phyloP scores from a whole-genome alignment of 768 basidiomycete genomes.

The Panus rudis region DNA sequence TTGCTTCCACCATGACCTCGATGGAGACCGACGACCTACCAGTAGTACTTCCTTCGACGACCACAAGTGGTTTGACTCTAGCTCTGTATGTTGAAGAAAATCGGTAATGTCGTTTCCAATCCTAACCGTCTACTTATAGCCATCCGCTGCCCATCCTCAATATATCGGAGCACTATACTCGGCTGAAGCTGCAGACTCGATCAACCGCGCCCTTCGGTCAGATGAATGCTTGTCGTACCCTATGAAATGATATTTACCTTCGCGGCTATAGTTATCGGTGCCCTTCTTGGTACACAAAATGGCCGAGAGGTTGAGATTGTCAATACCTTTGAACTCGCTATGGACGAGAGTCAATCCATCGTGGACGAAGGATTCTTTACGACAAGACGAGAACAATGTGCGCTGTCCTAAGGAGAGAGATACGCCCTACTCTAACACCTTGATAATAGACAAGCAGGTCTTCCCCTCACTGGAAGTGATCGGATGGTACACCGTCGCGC shows the following conservation, averaged over 20 bases:
- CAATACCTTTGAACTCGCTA: slow-evolving; percentile 89
- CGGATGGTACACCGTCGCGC: slow-evolving; percentile 93
- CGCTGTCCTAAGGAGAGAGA: not conserved
- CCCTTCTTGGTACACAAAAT: slow-evolving; percentile 87
- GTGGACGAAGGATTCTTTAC: slow-evolving; percentile 81
- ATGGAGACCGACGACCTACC: slow-evolving; percentile 79
- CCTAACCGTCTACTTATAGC: slow-evolving; percentile 36
- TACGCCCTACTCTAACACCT: not conserved
- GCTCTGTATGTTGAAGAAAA: slow-evolving; percentile 48
- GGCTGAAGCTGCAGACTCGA: slow-evolving; percentile 69
- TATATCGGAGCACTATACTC: slow-evolving; percentile 91
- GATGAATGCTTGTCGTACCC: slow-evolving; percentile 16
- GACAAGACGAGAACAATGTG: slow-evolving; percentile 85
- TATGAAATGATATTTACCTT: not conserved
- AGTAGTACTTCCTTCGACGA: slow-evolving; percentile 65
- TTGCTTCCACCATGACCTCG: slow-evolving; percentile 32
- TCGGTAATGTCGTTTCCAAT: slow-evolving; percentile 8
- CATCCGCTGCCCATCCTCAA: slow-evolving; percentile 96
- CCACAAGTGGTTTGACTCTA: slow-evolving; percentile 66
- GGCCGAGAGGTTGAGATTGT: slow-evolving; percentile 96
- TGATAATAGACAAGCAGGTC: slow-evolving; percentile 82
- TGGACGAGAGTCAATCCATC: slow-evolving; percentile 45
- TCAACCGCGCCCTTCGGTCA: slow-evolving; percentile 58
- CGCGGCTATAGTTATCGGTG: slow-evolving; percentile 68
- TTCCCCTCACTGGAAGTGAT: slow-evolving; percentile 97